Percentiles rank a stretch among this genome's conserved stretches.
These are phyloP conservation scores for Fusarium oligoseptatum DNA, from an alignment of 2,329 filamentous ascomycete genomes.

Conservation along the genomic window DNA sequence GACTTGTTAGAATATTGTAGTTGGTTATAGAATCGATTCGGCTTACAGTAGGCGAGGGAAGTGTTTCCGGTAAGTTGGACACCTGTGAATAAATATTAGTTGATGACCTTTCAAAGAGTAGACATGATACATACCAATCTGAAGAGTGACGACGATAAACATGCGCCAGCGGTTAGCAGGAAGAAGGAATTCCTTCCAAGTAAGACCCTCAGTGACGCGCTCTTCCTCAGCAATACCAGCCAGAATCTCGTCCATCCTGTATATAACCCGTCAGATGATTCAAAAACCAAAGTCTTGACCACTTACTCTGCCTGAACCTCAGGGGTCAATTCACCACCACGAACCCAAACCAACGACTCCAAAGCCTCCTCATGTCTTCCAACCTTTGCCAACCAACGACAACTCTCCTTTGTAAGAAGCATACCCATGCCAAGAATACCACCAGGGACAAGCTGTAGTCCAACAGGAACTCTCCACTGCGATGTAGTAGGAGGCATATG, in stretches of 20 bases:
- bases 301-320: slow-evolving; percentile 53
- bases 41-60: slow-evolving; percentile 62
- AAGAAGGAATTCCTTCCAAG: slow-evolving; percentile 59
- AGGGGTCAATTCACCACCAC: slow-evolving; percentile 57
- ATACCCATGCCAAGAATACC: slow-evolving; percentile 62
- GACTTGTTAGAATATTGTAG: slow-evolving; percentile 1
- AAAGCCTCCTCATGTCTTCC: slow-evolving; percentile 61
- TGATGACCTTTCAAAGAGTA: neutral
- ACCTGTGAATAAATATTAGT: slow-evolving; percentile 35
- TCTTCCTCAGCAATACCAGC: slow-evolving; percentile 62
- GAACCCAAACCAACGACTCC: slow-evolving; percentile 64
- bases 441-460: slow-evolving; percentile 62
- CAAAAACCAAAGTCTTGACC: neutral
- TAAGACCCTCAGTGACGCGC: slow-evolving; percentile 58
- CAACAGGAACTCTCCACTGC: slow-evolving; percentile 66
- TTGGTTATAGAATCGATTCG: neutral
- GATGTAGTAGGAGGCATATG: slow-evolving; percentile 53
- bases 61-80: slow-evolving; percentile 65
- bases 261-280: neutral
- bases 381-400: slow-evolving; percentile 61
- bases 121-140: slow-evolving; percentile 53
- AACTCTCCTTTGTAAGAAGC: slow-evolving; percentile 62
- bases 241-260: slow-evolving; percentile 57
- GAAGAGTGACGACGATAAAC: slow-evolving; percentile 63
- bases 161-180: slow-evolving; percentile 63